phyloP scores from a whole-genome alignment of 164 flowering plant genomes.

The Paratinospora sagittata region DNA sequence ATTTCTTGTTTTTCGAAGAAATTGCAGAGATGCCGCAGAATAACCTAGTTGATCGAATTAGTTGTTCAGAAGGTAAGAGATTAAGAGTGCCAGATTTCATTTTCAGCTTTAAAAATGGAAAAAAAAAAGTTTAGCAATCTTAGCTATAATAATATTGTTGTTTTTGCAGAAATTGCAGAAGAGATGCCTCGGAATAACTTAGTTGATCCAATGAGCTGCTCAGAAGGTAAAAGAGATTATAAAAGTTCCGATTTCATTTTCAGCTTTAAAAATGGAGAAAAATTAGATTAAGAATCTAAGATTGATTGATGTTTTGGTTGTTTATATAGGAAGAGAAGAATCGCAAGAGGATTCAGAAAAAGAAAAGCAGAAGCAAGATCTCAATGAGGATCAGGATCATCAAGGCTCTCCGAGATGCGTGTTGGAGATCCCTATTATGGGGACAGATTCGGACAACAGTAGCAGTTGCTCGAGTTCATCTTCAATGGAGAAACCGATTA shows the following conservation, averaged over 20 bases:
- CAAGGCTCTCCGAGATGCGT: slow-evolving; percentile 63
- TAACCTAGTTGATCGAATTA: too few species aligned
- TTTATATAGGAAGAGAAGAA: slow-evolving; percentile 3
- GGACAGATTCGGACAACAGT: slow-evolving; percentile 39
- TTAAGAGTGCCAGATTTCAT: too few species aligned
- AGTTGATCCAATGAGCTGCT: slow-evolving; percentile 7
- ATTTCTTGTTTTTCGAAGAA: too few species aligned
- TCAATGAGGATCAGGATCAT: slow-evolving; percentile 16
- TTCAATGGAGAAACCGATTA: slow-evolving; percentile 11
- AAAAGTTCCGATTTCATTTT: background rate
- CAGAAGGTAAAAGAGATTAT: slow-evolving; percentile 18
- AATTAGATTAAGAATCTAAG: too few species aligned
- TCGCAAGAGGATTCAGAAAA: slow-evolving; percentile 22
- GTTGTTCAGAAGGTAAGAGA: slow-evolving; percentile 7
- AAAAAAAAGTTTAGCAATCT: background rate
- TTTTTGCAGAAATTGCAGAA: background rate
- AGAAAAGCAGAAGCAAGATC: slow-evolving; percentile 10
- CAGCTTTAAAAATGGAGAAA: background rate
- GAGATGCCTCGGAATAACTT: background rate
- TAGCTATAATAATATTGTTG: background rate
- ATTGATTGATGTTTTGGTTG: too few species aligned
- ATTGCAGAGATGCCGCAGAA: too few species aligned
- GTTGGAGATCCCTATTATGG: slow-evolving; percentile 37
- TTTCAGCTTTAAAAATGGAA: background rate
- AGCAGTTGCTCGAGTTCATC: slow-evolving; percentile 25